Evolutionary conservation across 768 basidiomycete species (phyloP).

Genomic region (Russula griseocarnosa): DNA sequence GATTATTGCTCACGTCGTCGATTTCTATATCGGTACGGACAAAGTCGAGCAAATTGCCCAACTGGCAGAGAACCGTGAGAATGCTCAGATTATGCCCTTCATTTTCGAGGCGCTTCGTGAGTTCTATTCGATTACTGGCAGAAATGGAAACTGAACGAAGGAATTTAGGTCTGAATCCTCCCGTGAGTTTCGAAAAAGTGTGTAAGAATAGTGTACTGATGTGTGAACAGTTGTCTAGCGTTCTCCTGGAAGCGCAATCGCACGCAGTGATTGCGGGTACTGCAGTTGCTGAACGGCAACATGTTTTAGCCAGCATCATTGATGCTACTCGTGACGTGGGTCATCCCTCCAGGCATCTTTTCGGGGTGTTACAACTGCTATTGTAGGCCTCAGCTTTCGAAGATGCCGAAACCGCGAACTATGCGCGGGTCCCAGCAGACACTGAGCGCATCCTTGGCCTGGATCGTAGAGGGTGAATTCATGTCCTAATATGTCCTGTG

Average conservation of each 20-base stretch:
- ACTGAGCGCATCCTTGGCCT: slow-evolving; percentile 21
- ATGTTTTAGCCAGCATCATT: slow-evolving; percentile 25
- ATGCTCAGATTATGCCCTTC: slow-evolving; percentile 17
- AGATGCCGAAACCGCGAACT: not conserved
- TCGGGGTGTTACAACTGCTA: not conserved
- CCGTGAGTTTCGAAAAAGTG: slow-evolving; percentile 16
- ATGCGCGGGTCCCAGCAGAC: not conserved
- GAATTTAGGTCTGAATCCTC: slow-evolving; percentile 25
- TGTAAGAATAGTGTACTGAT: not conserved
- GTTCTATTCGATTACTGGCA: not conserved
- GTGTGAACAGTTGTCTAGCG: slow-evolving; percentile 20
- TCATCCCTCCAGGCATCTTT: not conserved
- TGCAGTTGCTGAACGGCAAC: slow-evolving; percentile 24
- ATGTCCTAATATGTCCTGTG: not conserved
- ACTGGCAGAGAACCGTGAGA: not conserved
- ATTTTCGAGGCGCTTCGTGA: slow-evolving; percentile 28
- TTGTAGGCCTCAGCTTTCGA: slow-evolving; percentile 5
- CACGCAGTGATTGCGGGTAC: slow-evolving; percentile 18
- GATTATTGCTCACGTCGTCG: slow-evolving; percentile 51
- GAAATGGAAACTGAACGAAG: slow-evolving; percentile 9
- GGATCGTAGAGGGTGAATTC: slow-evolving; percentile 22
- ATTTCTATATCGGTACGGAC: slow-evolving; percentile 49
- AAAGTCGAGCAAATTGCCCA: slow-evolving; percentile 2
- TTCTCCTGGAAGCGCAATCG: slow-evolving; percentile 12
- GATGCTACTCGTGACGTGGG: slow-evolving; percentile 28